Base-by-base conservation (phyloP, 2,329 filamentous ascomycete genomes). In the Calycina marina region DNA sequence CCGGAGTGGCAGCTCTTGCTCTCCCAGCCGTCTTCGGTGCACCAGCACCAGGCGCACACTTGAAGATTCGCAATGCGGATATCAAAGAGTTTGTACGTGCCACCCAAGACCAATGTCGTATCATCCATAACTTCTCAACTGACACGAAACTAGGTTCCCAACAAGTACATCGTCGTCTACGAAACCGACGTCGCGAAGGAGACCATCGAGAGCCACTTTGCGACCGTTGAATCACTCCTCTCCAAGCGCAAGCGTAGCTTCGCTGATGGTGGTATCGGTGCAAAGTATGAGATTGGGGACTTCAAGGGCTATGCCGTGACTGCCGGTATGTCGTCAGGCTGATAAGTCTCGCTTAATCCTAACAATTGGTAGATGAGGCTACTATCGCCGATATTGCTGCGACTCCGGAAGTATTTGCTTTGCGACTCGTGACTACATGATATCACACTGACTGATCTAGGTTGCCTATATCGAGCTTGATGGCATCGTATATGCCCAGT, bases 111-210 rank as follows among this genome's bases (percentile, higher is more conserved):
- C n/a, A n/a, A n/a, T n/a, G n/a, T n/a, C n/a, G n/a, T n/a, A n/a
- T n/a, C n/a, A n/a, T n/a, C n/a, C n/a, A n/a, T n/a, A n/a, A n/a
- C n/a, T n/a, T n/a, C n/a, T n/a, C n/a, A n/a, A n/a, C n/a, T n/a
- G n/a, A n/a, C n/a, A n/a, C n/a, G n/a, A n/a, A n/a, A n/a, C n/a
- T n/a, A n/a, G n/a, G n/a, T n/a, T n/a, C 55, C 63, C 17, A 63
- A 69, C 56, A 60, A 61, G 30, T 78, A 73, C 53, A 76, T 78
- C 40, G 70, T 77, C 34, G 70, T 77, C 36, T 77, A 74, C 59
- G 70, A 75, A 51, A 59, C 58, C 41, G 63, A 61, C 34, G 63
- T 61, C 42, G 57, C 55, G 39, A 55, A 62, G 14, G 60, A 59
- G 11, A 55, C 56, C 22, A 63, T 76, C 44, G 52, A 56, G 22